A percentile compares a stretch with the other conserved stretches of the same genome.
Conservation (phyloP, 768 basidiomycete species). For the Tephrocybe rancida region DNA sequence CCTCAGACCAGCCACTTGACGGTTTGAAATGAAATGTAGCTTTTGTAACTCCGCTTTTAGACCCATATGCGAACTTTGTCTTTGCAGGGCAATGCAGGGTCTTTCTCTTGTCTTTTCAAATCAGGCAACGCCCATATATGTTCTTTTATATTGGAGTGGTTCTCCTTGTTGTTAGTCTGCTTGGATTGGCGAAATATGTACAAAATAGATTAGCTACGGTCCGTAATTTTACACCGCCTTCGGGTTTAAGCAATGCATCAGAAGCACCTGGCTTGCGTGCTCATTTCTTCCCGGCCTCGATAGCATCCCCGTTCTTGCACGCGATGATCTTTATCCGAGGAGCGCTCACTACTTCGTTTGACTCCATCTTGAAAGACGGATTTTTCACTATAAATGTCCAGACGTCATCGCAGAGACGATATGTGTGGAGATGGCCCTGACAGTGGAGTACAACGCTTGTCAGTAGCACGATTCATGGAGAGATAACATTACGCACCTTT, state of each 20-base stretch:
- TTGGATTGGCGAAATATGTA: too few species aligned
- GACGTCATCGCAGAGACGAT: constrained; percentile 92
- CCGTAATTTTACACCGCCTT: constrained; percentile 13
- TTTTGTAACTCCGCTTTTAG: constrained; percentile 22
- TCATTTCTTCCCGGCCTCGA: constrained; percentile 81
- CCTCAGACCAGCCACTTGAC: constrained; percentile 2
- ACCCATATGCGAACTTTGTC: not conserved
- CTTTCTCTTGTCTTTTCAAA: not conserved
- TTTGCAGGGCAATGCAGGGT: too few species aligned
- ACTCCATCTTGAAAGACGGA: constrained; percentile 94
- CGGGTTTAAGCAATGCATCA: not conserved
- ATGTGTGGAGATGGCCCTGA: constrained; percentile 92
- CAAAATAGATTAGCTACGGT: constrained; percentile 4
- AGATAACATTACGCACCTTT: constrained; percentile 54
- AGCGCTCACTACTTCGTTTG: constrained; percentile 72
- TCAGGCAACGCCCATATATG: not conserved
- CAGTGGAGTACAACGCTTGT: not conserved
- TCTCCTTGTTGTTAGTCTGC: not conserved
- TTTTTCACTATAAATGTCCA: constrained; percentile 99
- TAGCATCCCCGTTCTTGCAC: constrained; percentile 93
- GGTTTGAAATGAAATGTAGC: constrained; percentile 12
- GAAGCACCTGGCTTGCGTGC: constrained; percentile 10
- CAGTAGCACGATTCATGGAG: not conserved
- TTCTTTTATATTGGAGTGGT: too few species aligned
- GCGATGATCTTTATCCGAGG: constrained; percentile 96